Conservation (phyloP, 2,329 filamentous ascomycete genomes). For the Myriosclerotinia curreyana region DNA sequence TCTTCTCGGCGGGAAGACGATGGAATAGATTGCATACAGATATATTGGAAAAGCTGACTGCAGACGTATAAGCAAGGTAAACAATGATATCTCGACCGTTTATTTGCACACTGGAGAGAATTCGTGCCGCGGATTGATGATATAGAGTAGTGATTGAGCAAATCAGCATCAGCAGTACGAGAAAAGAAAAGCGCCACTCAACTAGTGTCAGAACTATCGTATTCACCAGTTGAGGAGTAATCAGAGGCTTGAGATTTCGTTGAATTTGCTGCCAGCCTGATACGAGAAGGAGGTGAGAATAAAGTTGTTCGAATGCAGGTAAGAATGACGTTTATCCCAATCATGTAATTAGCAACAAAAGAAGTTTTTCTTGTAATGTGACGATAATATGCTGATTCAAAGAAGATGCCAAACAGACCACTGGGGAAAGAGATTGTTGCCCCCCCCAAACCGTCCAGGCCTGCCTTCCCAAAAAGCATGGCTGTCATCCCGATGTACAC, state of each 20-base stretch:
- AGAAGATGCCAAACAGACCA: neutral
- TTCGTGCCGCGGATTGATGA: neutral
- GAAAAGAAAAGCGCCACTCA: no score
- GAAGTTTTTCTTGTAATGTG: neutral
- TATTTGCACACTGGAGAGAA: neutral
- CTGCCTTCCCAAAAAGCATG: neutral
- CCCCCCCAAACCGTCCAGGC: no score
- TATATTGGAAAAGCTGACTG: slow-evolving; percentile 1
- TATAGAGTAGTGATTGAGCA: neutral
- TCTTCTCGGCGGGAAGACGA: neutral
- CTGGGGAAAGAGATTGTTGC: neutral
- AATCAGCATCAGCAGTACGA: neutral
- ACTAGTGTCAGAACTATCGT: neutral
- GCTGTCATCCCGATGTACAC: neutral
- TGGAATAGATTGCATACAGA: neutral
- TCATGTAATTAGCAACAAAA: neutral
- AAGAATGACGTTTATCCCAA: neutral
- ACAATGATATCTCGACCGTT: neutral
- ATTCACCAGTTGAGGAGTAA: no score
- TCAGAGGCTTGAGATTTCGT: no score
- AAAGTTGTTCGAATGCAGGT: neutral
- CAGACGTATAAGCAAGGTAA: neutral
- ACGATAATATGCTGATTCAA: neutral
- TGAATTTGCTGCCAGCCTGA: neutral
- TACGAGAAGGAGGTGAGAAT: neutral